Conservation (phyloP, 2,329 filamentous ascomycete genomes). For the Colletotrichum liaoningense region DNA sequence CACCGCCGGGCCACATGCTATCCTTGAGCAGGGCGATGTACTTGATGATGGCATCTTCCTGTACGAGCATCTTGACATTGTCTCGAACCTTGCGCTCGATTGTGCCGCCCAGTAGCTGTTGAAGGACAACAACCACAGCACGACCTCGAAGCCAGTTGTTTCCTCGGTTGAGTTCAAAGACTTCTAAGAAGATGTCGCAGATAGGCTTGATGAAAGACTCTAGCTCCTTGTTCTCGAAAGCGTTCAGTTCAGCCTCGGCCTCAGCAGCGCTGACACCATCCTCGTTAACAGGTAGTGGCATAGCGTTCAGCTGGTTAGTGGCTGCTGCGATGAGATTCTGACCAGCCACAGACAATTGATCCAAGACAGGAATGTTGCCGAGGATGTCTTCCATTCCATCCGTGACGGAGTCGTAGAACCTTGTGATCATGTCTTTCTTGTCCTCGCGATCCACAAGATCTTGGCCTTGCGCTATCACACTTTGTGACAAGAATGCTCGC, state of each 20-base stretch:
- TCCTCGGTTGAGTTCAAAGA: conserved; percentile 92
- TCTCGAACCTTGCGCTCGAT: conserved; percentile 97
- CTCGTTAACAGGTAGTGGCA: conserved; percentile 63
- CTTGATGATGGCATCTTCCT: conserved; percentile 81
- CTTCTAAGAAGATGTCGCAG: conserved; percentile 95
- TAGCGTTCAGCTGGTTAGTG: conserved; percentile 70
- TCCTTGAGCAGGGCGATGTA: conserved; percentile 82
- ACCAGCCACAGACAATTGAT: conserved; percentile 91
- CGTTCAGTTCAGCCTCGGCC: conserved; percentile 92
- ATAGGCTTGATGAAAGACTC: conserved; percentile 99
- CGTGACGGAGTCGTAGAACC: conserved; percentile 95
- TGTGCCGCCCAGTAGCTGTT: conserved; percentile 94
- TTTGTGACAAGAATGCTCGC: conserved; percentile 91
- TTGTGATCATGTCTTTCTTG: conserved; percentile 89
- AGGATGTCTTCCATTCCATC: conserved; percentile 99
- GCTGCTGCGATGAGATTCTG: conserved; percentile 89
- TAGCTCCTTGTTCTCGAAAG: conserved; percentile 88
- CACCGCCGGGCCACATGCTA: conserved; percentile 83
- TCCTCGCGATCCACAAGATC: conserved; percentile 68
- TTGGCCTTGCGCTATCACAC: conserved; percentile 76
- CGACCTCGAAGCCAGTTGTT: conserved; percentile 98
- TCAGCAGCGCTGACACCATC: conserved; percentile 71
- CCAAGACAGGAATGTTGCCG: conserved; percentile 93
- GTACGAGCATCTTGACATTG: conserved; percentile 76
- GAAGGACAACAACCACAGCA: conserved; percentile 94